These are phyloP conservation scores for Cladophialophora bantiana DNA, from an alignment of 2,329 filamentous ascomycete species.

Conservation along the genomic window DNA sequence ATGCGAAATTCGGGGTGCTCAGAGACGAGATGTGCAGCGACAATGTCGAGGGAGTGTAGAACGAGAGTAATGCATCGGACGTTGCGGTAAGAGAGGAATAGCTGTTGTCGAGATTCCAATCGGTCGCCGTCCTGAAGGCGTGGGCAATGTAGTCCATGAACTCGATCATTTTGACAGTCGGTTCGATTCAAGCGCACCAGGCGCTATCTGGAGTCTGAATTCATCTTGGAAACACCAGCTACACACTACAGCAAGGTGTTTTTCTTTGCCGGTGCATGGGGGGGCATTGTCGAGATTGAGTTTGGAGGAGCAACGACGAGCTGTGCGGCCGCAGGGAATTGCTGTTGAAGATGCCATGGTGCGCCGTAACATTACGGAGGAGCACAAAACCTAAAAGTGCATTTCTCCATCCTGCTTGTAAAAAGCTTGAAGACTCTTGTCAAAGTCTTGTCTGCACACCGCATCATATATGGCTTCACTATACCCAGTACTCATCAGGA, in stretches of 20 bases:
- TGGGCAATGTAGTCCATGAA: slow-evolving; percentile 98
- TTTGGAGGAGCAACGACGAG: not conserved
- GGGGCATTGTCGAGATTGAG: not conserved
- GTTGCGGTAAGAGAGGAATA: slow-evolving; percentile 87
- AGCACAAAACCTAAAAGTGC: not conserved
- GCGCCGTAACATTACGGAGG: not conserved
- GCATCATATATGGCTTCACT: not conserved
- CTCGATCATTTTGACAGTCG: slow-evolving; percentile 73
- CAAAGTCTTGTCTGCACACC: slow-evolving; percentile 14
- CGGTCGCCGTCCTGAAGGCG: slow-evolving; percentile 83
- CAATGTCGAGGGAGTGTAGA: slow-evolving; percentile 82
- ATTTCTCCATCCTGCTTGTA: not conserved
- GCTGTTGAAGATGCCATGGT: not conserved
- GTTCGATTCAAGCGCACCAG: slow-evolving; percentile 18
- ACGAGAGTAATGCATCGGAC: slow-evolving; percentile 84
- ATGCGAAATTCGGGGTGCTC: slow-evolving; percentile 90
- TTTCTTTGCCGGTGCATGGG: not conserved
- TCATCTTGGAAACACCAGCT: slow-evolving; percentile 11
- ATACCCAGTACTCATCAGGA: not conserved
- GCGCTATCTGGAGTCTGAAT: slow-evolving; percentile 34
- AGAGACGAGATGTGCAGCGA: slow-evolving; percentile 89
- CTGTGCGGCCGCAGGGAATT: not conserved
- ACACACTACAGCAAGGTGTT: not conserved
- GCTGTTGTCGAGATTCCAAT: slow-evolving; percentile 91
- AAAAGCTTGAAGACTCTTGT: slow-evolving; percentile 11